These are phyloP conservation scores for Yamadazyma siamensis DNA, from an alignment of 1,139 yeast genomes.

Conservation along the genomic window DNA sequence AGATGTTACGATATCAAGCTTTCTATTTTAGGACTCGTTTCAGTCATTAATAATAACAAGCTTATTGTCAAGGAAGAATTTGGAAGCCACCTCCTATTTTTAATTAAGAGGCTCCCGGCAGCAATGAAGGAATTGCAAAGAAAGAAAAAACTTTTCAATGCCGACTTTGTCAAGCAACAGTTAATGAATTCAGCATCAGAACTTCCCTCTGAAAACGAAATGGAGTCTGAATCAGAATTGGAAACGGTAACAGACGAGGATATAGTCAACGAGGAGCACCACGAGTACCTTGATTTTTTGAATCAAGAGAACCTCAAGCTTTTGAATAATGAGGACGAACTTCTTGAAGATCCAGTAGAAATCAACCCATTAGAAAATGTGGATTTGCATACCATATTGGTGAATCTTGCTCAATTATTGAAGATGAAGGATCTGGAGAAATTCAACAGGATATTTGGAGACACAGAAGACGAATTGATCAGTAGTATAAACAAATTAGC, in stretches of 20 bases:
- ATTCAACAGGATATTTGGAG: slow-evolving; percentile 15
- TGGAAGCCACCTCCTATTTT: slow-evolving; percentile 10
- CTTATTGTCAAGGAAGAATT: slow-evolving; percentile 14
- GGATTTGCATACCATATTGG: slow-evolving; percentile 47
- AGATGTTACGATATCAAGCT: slow-evolving; percentile 83
- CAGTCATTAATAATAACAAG: slow-evolving; percentile 36
- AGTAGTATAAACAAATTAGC: no score
- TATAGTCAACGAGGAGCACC: slow-evolving; percentile 22
- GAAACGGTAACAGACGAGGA: slow-evolving; percentile 6
- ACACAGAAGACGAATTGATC: no score
- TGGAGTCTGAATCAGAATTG: slow-evolving; percentile 8
- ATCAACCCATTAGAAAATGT: slow-evolving; percentile 74
- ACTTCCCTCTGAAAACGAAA: slow-evolving; percentile 16
- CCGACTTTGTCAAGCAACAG: slow-evolving; percentile 4
- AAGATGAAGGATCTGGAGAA: slow-evolving; percentile 12
- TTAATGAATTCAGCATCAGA: neutral
- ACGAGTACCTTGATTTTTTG: slow-evolving; percentile 36
- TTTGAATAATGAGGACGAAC: slow-evolving; percentile 50
- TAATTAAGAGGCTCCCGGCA: slow-evolving; percentile 57
- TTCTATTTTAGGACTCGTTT: slow-evolving; percentile 63
- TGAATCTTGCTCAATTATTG: slow-evolving; percentile 15
- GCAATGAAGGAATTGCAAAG: slow-evolving; percentile 68
- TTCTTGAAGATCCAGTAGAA: slow-evolving; percentile 78
- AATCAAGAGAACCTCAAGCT: slow-evolving; percentile 34
- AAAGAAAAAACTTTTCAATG: slow-evolving; percentile 45